These are phyloP conservation scores for Candida ovalis DNA, from an alignment of 805 yeast genomes.

Conservation along the genomic window DNA sequence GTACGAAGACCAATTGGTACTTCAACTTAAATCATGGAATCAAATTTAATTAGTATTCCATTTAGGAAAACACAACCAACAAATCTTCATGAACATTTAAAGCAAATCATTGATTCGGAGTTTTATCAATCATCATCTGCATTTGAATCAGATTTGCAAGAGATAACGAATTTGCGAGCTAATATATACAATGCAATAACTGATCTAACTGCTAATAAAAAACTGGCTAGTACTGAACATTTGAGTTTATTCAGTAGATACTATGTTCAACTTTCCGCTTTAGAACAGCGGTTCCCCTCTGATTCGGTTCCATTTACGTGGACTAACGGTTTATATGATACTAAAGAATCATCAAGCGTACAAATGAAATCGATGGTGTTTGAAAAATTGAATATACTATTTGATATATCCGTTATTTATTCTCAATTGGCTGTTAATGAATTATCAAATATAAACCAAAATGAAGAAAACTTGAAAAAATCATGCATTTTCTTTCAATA, in stretches of 20 bases:
- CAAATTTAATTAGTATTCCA: constrained; percentile 38
- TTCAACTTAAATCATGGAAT: neutral
- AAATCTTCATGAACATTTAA: constrained; percentile 31
- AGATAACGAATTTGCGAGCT: constrained; percentile 40
- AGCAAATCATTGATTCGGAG: constrained; percentile 37
- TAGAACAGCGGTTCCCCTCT: constrained; percentile 58
- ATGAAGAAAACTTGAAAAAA: constrained; percentile 54
- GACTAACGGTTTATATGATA: constrained; percentile 53
- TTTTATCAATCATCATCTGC: constrained; percentile 33
- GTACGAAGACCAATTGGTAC: neutral
- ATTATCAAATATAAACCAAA: constrained; percentile 30
- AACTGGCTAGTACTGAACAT: constrained; percentile 27
- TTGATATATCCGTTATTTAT: constrained; percentile 64
- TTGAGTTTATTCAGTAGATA: constrained; percentile 41
- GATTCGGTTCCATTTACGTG: constrained; percentile 63
- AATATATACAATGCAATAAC: constrained; percentile 27
- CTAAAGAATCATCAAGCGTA: constrained; percentile 50
- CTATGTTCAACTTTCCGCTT: constrained; percentile 38
- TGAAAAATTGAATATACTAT: constrained; percentile 62
- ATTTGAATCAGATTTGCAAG: constrained; percentile 31
- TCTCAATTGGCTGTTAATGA: constrained; percentile 51
- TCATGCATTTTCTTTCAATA: constrained; percentile 64
- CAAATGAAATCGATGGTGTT: constrained; percentile 44
- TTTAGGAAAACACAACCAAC: constrained; percentile 34
- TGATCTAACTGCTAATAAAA: constrained; percentile 24